Evolutionary conservation across 2,329 filamentous ascomycete species (phyloP).

Genomic region (Periconia digitata): DNA sequence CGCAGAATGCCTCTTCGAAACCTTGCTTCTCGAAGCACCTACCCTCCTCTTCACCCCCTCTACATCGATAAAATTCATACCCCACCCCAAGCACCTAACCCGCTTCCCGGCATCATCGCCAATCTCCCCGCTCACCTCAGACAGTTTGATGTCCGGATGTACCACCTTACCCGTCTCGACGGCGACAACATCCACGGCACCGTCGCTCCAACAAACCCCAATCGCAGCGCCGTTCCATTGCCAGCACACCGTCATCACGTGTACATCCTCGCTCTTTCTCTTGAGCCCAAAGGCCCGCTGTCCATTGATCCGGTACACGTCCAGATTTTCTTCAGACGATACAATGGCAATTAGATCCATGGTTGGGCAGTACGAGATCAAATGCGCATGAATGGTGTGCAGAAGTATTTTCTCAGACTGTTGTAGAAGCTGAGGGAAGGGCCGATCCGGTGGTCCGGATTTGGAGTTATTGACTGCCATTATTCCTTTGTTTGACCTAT

Average conservation of each 20-base stretch:
- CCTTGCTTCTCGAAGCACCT: constrained; percentile 17
- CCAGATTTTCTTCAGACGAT: constrained; percentile 66
- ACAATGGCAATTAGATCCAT: constrained; percentile 82
- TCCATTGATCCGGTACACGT: constrained; percentile 76
- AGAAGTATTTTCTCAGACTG: constrained; percentile 47
- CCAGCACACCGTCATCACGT: constrained; percentile 47
- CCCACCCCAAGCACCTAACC: constrained; percentile 57
- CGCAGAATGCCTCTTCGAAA: constrained; percentile 7
- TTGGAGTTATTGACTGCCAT: neutral
- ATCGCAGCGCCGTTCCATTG: constrained; percentile 66
- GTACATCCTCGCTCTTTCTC: constrained; percentile 37
- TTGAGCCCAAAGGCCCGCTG: constrained; percentile 65
- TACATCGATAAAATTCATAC: constrained; percentile 56
- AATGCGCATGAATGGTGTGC: constrained; percentile 55
- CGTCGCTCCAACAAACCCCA: constrained; percentile 82
- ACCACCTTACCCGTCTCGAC: constrained; percentile 80
- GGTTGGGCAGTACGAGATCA: constrained; percentile 76
- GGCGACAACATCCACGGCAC: constrained; percentile 73
- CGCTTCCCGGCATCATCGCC: constrained; percentile 9
- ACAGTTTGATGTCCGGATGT: constrained; percentile 55
- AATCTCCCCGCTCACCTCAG: constrained; percentile 6
- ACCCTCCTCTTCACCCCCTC: constrained; percentile 47
- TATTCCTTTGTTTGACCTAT: neutral
- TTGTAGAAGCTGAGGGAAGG: constrained; percentile 32
- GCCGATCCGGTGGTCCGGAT: neutral